Percentiles rank a stretch among this genome's conserved stretches.
Evolutionary conservation across 2,329 filamentous ascomycete species (phyloP).

Genomic region (Stagonosporopsis cucurbitacearum): DNA sequence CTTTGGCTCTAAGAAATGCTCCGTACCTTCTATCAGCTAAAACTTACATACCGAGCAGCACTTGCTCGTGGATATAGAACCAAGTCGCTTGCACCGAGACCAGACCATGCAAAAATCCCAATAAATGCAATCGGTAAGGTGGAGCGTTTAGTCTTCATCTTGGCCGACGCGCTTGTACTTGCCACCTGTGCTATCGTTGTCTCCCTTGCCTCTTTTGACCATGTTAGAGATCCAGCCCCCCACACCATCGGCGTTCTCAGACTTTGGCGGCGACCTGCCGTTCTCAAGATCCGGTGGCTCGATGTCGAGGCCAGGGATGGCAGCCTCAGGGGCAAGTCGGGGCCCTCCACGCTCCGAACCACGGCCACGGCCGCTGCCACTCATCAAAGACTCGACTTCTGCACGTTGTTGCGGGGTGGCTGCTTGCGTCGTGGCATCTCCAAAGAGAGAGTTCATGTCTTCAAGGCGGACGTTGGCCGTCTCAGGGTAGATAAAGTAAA

Average conservation of each 20-base stretch:
- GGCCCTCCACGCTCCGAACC: conserved; percentile 22
- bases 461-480: conserved; percentile 94
- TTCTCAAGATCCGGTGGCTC: conserved; percentile 72
- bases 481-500: conserved; percentile 97
- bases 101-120: conserved; percentile 29
- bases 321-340: conserved; percentile 62
- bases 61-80: conserved; percentile 34
- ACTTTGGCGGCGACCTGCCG: conserved; percentile 52
- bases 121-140: conserved; percentile 25
- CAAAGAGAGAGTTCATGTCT: conserved; percentile 95
- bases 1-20: conserved; percentile 30
- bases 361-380: conserved; percentile 61
- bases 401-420: conserved; percentile 78
- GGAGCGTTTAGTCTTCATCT: conserved; percentile 39
- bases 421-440: conserved; percentile 85
- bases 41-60: conserved; percentile 28
- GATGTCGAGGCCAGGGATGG: conserved; percentile 82
- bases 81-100: conserved; percentile 27
- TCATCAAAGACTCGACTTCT: conserved; percentile 83
- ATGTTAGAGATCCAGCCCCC: conserved; percentile 74
- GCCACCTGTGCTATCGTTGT: conserved; percentile 52
- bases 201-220: conserved; percentile 61
- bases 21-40: conserved; percentile 38
- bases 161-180: conserved; percentile 57
- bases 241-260: conserved; percentile 60